These are phyloP conservation scores for Linaria vulgaris DNA, from an alignment of 257 asterid genomes.

Conservation along the genomic window DNA sequence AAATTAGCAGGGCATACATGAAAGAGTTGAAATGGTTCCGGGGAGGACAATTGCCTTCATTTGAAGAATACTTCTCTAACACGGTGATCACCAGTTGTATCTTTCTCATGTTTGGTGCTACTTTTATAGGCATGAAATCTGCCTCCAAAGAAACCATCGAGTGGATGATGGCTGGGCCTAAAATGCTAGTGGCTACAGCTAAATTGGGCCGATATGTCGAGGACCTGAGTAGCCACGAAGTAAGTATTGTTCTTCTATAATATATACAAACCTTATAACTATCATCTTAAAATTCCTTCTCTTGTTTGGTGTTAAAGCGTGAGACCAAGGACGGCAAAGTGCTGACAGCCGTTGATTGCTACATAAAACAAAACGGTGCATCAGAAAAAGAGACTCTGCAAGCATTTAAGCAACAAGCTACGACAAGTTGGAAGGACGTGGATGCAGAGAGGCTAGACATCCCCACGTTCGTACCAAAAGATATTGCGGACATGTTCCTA, in stretches of 20 bases:
- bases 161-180: slow-evolving; percentile 28
- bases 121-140: slow-evolving; percentile 26
- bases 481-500: neutral
- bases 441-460: slow-evolving; percentile 5
- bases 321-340: slow-evolving; percentile 20
- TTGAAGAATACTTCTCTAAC: slow-evolving; percentile 25
- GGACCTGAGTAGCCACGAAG: slow-evolving; percentile 19
- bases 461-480: neutral
- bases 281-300: neutral
- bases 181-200: slow-evolving; percentile 1
- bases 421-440: slow-evolving; percentile 21
- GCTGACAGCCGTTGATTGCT: slow-evolving; percentile 6
- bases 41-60: slow-evolving; percentile 27
- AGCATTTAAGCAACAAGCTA: neutral
- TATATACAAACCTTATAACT: too few relatives aligned
- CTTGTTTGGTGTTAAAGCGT: slow-evolving; percentile 2
- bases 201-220: slow-evolving; percentile 9
- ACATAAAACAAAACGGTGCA: slow-evolving; percentile 21
- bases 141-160: slow-evolving; percentile 18
- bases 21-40: slow-evolving; percentile 30
- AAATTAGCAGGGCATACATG: slow-evolving; percentile 24
- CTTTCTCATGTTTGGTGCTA: neutral
- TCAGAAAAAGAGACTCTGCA: slow-evolving; percentile 6
- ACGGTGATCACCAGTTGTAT: slow-evolving; percentile 25
- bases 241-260: slow-evolving; percentile 7